A percentile compares a stretch with the other conserved stretches of the same genome.
These are phyloP conservation scores for Fusarium chuoi DNA, from an alignment of 2,329 filamentous ascomycete genomes.

Conservation along the genomic window DNA sequence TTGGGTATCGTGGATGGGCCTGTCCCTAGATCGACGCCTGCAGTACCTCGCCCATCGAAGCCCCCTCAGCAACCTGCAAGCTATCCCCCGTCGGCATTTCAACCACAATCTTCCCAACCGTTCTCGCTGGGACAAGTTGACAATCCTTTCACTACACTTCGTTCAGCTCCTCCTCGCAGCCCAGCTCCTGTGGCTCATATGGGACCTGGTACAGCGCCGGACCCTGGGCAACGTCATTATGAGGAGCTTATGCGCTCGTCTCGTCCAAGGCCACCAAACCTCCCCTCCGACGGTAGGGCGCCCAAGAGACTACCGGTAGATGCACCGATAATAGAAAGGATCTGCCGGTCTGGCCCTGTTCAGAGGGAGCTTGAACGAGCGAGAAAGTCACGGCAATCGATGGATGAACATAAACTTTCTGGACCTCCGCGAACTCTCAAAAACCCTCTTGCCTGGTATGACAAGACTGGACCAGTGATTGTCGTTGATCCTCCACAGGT, in stretches of 20 bases:
- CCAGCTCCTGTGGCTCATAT: not conserved
- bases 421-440: constrained; percentile 17
- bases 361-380: not conserved
- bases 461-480: not conserved
- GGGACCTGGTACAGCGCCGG: not conserved
- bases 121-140: not conserved
- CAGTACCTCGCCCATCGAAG: not conserved
- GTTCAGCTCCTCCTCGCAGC: not conserved
- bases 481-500: constrained; percentile 15
- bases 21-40: not conserved
- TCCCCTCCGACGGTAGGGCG: not conserved
- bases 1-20: not conserved
- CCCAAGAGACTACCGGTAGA: not conserved
- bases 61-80: not conserved
- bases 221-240: not conserved
- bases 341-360: not conserved
- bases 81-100: not conserved
- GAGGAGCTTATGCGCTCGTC: not conserved
- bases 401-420: not conserved
- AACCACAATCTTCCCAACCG: not conserved
- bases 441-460: constrained; percentile 30
- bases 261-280: not conserved
- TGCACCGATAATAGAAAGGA: not conserved
- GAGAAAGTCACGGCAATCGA: not conserved
- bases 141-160: not conserved